Evolutionary conservation across 495 filamentous ascomycete species (phyloP), one percentile per base, ranked within the genome.

Genomic region (Podospora pseudocomata): DNA sequence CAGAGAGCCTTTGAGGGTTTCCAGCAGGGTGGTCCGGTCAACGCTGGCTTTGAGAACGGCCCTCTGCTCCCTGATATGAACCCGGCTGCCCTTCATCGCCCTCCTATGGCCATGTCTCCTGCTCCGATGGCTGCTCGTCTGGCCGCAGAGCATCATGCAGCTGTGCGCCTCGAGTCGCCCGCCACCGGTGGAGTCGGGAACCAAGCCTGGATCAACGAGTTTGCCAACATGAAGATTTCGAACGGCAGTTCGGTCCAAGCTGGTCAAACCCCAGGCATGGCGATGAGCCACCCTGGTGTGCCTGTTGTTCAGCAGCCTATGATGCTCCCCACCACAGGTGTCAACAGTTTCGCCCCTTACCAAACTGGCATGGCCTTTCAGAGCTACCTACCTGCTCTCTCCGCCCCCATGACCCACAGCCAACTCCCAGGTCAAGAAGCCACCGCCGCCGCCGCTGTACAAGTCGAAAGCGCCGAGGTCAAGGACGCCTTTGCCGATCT

Each of bases 181-280:
- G 64, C 67, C 15, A 71, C 69, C 18, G 69, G 66, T 57, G 49
- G 69, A 20, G 32, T 55, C n/a, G 58, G 64, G 13, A 63, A 64
- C 62, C 64, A 71, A 15, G 70, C 67, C 13, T 78, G 76, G 76
- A 73, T 77, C 5, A 60, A 63, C 30, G 62, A 78, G 70, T 78
- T 78, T 60, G 59, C 68, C 49, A 58, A 30, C 30, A 73, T 76
- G 74, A 69, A 76, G 32, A 49, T 76, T 4, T 44, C 18, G 32
- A n/a, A 30, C 19, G 70, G 55, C 4, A 23, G 19, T 4, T 39
- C 65, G 5, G 32, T 28, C 56, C 39, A 18, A 26, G 30, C 67
- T 30, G 28, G 9, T 64, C 54, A 60, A 11, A 34, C 27, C n/a
- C 27, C 30, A 23, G 19, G 57, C 34, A 19, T 58, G 13, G 55